phyloP scores from a whole-genome alignment of 352 stramenopile genomes.

The Pythium aquatile region DNA sequence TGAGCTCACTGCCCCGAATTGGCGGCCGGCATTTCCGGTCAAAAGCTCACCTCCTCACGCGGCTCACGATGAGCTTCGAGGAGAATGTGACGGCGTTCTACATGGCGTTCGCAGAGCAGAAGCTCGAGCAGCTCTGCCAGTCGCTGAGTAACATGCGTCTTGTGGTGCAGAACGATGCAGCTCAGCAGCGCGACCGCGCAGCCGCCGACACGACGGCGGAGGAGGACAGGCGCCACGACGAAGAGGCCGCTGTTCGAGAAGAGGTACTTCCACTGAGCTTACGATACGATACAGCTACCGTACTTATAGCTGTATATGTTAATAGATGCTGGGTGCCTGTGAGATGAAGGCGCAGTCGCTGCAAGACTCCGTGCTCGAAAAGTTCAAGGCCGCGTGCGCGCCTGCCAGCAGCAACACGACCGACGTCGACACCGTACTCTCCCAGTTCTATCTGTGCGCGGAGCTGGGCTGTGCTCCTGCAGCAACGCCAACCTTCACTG shows the following conservation, averaged over 20 bases:
- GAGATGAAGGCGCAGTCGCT: constrained; percentile 61
- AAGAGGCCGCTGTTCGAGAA: constrained; percentile 46
- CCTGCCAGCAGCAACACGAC: constrained; percentile 12
- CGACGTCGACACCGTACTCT: constrained; percentile 54
- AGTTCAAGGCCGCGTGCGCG: constrained; percentile 43
- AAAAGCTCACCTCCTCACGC: neutral
- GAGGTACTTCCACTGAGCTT: constrained; percentile 32
- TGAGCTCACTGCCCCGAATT: neutral
- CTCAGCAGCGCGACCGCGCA: constrained; percentile 24
- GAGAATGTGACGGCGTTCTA: constrained; percentile 81
- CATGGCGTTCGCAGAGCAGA: constrained; percentile 73
- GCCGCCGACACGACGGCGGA: constrained; percentile 16
- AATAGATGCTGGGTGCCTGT: constrained; percentile 76
- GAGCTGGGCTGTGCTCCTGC: constrained; percentile 36
- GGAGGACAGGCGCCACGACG: constrained; percentile 10
- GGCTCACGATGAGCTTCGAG: constrained; percentile 60
- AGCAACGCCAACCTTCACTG: constrained; percentile 36
- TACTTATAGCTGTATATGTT: neutral
- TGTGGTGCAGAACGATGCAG: constrained; percentile 31
- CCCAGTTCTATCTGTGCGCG: constrained; percentile 49
- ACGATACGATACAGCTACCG: neutral
- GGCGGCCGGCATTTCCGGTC: neutral
- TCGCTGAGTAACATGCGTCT: constrained; percentile 60
- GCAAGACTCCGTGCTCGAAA: constrained; percentile 37
- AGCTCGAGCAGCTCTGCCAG: constrained; percentile 64